These are phyloP conservation scores for Trichosporon sp. DNA, from an alignment of 1,284 basidiomycete species.

Conservation along the genomic window DNA sequence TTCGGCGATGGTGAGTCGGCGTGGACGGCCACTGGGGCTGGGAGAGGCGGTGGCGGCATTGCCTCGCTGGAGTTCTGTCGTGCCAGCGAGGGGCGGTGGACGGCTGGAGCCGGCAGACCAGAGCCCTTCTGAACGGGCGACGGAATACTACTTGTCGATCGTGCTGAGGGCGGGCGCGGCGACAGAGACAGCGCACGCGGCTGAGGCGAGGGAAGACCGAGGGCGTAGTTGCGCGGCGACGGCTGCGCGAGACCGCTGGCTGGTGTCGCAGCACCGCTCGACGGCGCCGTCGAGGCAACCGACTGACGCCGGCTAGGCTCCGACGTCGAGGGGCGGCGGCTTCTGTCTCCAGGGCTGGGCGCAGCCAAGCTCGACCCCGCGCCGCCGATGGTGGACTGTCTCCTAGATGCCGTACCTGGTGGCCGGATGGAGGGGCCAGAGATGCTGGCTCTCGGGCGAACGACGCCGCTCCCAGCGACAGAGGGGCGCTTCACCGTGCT, in stretches of 20 bases:
- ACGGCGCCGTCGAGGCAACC: background rate
- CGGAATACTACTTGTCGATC: background rate
- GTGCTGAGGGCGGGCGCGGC: background rate
- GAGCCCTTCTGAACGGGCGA: background rate
- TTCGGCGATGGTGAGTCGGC: background rate
- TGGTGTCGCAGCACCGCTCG: background rate
- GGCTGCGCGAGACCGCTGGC: background rate
- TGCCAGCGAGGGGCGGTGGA: background rate
- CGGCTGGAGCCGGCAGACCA: background rate
- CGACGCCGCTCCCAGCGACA: background rate
- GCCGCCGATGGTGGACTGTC: background rate
- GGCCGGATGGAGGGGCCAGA: background rate
- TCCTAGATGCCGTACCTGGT: background rate
- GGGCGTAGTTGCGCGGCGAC: background rate
- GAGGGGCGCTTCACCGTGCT: background rate
- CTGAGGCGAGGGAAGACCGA: background rate
- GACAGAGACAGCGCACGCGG: background rate
- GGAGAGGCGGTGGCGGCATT: conserved; percentile 4
- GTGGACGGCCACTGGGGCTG: background rate
- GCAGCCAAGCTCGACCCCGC: background rate
- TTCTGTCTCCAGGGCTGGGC: background rate
- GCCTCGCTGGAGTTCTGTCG: background rate
- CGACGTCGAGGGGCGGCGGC: background rate
- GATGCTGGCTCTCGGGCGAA: background rate
- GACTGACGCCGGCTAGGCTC: background rate